Conservation (phyloP, 441 rosid species). For the Kokia cookei region DNA sequence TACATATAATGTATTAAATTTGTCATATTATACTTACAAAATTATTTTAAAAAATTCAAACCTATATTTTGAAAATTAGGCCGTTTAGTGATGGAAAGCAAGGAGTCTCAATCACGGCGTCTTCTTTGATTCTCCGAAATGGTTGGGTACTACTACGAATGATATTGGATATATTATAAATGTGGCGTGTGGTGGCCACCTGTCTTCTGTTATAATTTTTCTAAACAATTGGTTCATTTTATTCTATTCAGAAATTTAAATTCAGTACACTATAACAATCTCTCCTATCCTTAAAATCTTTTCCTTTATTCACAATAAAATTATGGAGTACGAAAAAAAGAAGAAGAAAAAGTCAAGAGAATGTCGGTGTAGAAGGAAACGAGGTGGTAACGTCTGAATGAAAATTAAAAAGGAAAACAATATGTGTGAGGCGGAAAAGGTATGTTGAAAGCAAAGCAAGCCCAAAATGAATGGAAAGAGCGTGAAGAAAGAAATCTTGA, state of each 20-base stretch:
- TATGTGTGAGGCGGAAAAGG: neutral
- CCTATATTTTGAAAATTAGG: slow-evolving; percentile 1
- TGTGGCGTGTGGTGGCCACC: neutral
- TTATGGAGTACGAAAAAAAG: neutral
- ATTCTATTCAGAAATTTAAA: no score
- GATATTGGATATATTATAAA: neutral
- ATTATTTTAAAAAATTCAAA: no score
- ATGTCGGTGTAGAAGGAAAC: neutral
- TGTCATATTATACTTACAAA: no score
- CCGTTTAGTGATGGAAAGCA: slow-evolving; percentile 4
- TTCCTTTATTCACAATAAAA: no score
- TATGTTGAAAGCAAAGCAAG: neutral
- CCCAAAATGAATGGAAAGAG: neutral
- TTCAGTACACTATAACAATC: no score
- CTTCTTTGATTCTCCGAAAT: neutral
- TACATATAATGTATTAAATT: no score
- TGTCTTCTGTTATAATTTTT: neutral
- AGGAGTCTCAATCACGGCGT: slow-evolving; percentile 22
- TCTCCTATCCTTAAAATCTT: no score
- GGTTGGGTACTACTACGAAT: neutral
- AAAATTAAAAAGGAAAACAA: neutral
- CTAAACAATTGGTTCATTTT: no score
- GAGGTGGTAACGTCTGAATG: neutral
- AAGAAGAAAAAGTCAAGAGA: neutral
- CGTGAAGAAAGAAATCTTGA: neutral